phyloP scores from a whole-genome alignment of 306 rosid species.

The Rubus idaeus region DNA sequence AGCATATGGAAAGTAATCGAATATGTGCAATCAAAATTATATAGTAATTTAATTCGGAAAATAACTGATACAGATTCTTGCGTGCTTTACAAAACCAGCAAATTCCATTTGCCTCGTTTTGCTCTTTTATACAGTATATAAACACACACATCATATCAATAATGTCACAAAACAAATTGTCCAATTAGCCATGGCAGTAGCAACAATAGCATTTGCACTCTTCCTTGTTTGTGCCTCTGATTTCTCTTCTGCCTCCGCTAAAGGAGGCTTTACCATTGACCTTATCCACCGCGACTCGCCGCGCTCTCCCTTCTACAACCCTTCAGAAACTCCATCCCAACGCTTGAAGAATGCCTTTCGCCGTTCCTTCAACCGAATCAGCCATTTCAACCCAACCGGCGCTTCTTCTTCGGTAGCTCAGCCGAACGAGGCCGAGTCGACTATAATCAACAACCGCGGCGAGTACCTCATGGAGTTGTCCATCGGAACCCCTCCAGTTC shows the following conservation, averaged over 20 bases:
- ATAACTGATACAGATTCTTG: neutral
- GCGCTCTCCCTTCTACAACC: constrained; percentile 40
- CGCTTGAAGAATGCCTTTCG: constrained; percentile 29
- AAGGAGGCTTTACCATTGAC: constrained; percentile 38
- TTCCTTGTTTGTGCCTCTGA: neutral
- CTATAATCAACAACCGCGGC: neutral
- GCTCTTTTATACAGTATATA: neutral
- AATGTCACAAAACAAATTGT: neutral
- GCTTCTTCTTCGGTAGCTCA: neutral
- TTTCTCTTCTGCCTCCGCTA: neutral
- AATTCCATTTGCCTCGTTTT: neutral
- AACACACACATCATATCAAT: neutral
- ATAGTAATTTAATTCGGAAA: neutral
- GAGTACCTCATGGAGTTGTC: constrained; percentile 46
- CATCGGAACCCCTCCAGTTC: constrained; percentile 53
- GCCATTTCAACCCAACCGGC: neutral
- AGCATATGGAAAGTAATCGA: neutral
- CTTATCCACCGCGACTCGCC: constrained; percentile 56
- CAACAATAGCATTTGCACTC: neutral
- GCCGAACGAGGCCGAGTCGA: neutral
- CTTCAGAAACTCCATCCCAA: constrained; percentile 26
- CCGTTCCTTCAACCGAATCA: constrained; percentile 31
- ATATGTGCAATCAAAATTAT: neutral
- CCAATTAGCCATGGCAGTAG: constrained; percentile 13
- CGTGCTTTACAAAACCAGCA: neutral